Evolutionary conservation across 768 basidiomycete species (phyloP).

Genomic region (Imleria badia): DNA sequence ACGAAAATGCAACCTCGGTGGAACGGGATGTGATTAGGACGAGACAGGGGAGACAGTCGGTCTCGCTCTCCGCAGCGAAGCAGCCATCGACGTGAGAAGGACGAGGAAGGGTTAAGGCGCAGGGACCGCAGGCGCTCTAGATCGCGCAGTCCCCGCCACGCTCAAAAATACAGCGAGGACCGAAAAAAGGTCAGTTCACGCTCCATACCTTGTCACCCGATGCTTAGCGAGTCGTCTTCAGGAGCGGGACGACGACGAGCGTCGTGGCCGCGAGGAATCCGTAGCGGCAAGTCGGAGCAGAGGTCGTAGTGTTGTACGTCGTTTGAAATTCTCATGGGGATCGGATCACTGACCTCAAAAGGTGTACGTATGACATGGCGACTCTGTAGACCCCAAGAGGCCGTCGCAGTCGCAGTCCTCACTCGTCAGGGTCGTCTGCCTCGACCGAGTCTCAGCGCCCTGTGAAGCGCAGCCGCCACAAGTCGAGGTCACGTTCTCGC

Average conservation of each 20-base stretch:
- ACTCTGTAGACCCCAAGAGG: slow-evolving; percentile 22
- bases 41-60: slow-evolving; percentile 20
- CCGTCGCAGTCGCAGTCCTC: slow-evolving; percentile 17
- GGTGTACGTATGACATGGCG: slow-evolving; percentile 17
- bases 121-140: slow-evolving; percentile 20
- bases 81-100: slow-evolving; percentile 7
- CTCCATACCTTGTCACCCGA: background rate
- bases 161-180: slow-evolving; percentile 1
- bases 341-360: slow-evolving; percentile 26
- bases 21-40: slow-evolving; percentile 11
- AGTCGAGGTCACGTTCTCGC: slow-evolving; percentile 23
- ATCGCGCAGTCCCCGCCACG: slow-evolving; percentile 20
- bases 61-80: slow-evolving; percentile 26
- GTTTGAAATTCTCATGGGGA: background rate
- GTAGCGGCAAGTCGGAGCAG: slow-evolving; percentile 7
- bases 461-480: slow-evolving; percentile 16
- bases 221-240: background rate
- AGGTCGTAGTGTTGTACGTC: slow-evolving; percentile 33
- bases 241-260: slow-evolving; percentile 11
- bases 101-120: slow-evolving; percentile 6
- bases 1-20: background rate
- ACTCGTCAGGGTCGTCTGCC: slow-evolving; percentile 14
- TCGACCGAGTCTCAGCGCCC: slow-evolving; percentile 16
- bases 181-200: slow-evolving; percentile 6
- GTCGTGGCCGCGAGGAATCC: slow-evolving; percentile 1